These are phyloP conservation scores for Lactarius psammicola DNA, from an alignment of 768 basidiomycete species.

Conservation along the genomic window DNA sequence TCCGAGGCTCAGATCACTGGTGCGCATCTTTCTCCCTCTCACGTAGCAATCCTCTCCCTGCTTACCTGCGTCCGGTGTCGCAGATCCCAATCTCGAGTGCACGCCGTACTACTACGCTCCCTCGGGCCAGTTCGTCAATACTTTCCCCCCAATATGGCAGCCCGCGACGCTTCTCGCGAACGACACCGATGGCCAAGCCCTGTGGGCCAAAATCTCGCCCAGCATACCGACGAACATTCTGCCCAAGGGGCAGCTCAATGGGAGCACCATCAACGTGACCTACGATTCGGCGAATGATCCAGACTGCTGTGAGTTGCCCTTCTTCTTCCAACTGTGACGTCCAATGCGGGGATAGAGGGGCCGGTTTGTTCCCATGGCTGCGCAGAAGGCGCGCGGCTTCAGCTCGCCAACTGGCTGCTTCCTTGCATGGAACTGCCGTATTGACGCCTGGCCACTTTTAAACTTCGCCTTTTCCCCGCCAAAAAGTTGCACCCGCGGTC, in stretches of 20 bases:
- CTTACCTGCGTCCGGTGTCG: neutral
- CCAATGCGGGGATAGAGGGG: neutral
- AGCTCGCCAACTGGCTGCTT: neutral
- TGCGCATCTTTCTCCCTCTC: neutral
- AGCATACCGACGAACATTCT: constrained; percentile 47
- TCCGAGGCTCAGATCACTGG: constrained; percentile 19
- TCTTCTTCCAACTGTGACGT: neutral
- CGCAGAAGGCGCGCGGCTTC: neutral
- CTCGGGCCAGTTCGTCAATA: neutral
- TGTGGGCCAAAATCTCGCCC: constrained; percentile 45
- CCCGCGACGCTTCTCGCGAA: constrained; percentile 23
- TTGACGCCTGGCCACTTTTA: neutral
- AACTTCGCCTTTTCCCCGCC: constrained; percentile 34
- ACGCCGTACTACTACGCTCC: constrained; percentile 25
- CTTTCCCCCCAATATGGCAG: constrained; percentile 25
- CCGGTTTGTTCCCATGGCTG: constrained; percentile 1
- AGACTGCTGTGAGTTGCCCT: constrained; percentile 27
- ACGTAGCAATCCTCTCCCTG: neutral
- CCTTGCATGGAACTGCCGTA: neutral
- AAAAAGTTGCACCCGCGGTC: constrained; percentile 35
- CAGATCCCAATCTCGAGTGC: constrained; percentile 25
- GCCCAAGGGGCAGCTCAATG: constrained; percentile 35
- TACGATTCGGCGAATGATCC: constrained; percentile 26
- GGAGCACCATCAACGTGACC: constrained; percentile 15
- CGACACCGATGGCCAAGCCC: constrained; percentile 31